Evolutionary conservation across 495 filamentous ascomycete species (phyloP), one percentile per base, ranked within the genome.

Genomic region (Lasiosphaeriaceae sp.): DNA sequence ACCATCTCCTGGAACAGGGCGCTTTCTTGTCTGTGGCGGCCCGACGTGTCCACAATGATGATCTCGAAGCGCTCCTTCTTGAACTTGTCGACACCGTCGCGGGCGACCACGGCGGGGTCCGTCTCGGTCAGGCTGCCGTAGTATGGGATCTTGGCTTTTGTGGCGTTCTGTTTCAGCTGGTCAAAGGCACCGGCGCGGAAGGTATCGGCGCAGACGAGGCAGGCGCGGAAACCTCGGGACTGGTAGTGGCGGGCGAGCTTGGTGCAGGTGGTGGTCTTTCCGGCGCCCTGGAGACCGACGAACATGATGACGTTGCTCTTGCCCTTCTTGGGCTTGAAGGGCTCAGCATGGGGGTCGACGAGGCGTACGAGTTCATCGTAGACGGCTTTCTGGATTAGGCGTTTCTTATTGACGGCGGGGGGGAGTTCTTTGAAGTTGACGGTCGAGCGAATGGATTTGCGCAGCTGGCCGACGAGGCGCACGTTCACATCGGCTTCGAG

Each of bases 291-390:
- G 44, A 99, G 77, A 68, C 94, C 94, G 55, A 99, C 95, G 63
- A 99, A 97, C 94, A 99, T 99, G 69, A 99, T 96, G 62, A 97
- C 89, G 72, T 96, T 97, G 46, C 87, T 76, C 63, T 93, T 94
- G 55, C 90, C 90, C 72, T 99, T 99, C 78, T 94, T 96, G 21
- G 95, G 94, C 62, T 94, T 92, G 81, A 96, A 99, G 0, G 93
- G 86, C 56, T 96, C 91, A 59, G 89, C 90, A 74, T 97, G 94
- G 17, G 94, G 94, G 66, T 99, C 90, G 50, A 99, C 94, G 47
- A 99, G 85, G 57, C 88, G 85, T 53, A 97, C 94, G 50, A 99
- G 84, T 69, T 97, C 92, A 69, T 99, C 95, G 71, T 92, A 99
- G 62, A 99, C 95, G 60, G 94, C 83, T 73, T 97, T 97, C 67